Evolutionary conservation across 768 basidiomycete species (phyloP), one percentile per base, ranked within the genome.

Genomic region (Mycena floridula): DNA sequence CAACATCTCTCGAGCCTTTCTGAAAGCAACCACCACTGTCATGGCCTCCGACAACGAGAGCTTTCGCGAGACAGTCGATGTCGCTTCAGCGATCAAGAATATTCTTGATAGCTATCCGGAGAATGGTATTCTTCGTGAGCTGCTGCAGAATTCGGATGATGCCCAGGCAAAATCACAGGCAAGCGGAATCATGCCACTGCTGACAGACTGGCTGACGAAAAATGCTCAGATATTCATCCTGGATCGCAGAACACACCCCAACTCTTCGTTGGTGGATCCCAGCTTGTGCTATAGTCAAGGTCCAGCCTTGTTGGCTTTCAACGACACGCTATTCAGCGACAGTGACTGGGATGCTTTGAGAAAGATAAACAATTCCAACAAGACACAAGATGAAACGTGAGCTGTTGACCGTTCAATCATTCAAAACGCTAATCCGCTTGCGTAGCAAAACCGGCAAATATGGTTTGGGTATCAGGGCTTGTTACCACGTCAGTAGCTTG

Each of bases 401-500:
- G 52, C 46, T 11, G 18, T 20, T 12, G 12, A 12, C 9, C 15
- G 18, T 38, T 27, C 7, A 4, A 16, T 12, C 13, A 15, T 7
- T 11, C 5, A 39, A 13, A 8, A 8, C 16, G 5, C 26, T 49
- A 22, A 48, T 21, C 18, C 25, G 11, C n/a, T 6, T 13, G 18
- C 16, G 15, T 18, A 61, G 62, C 6, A 60, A 61, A 54, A 59
- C 54, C 9, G 62, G 61, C 7, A 64, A 63, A 42, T 61, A 60
- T 37, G 61, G 60, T 4, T 47, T 62, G n/a, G 62, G 62, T 3
- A 57, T 60, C 23, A 54, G 61, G 2, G 54, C 61, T 2, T 55
- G 54, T 32, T 64, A 62, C 43, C 62, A 64, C 41, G 62, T 61
- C 47, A 7, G 58, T 47, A 22, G 12, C 18, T 35, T 11, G n/a